These are phyloP conservation scores for Blastobotrys malaysiensis DNA, from an alignment of 1,139 yeast species.

Conservation along the genomic window DNA sequence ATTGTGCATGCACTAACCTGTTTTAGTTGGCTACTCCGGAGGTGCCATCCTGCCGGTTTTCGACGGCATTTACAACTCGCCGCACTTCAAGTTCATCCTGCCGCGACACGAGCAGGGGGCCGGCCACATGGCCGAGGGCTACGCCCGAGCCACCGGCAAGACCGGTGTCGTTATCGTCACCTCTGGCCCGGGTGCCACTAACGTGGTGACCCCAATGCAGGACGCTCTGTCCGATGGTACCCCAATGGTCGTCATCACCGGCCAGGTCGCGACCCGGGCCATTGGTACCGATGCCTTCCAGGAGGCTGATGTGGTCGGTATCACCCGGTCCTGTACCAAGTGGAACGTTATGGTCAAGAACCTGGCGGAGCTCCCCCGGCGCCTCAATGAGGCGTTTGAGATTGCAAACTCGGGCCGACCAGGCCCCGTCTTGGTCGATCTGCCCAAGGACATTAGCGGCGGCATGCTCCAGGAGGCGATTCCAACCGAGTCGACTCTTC, in stretches of 20 bases:
- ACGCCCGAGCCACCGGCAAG: slow-evolving; percentile 90
- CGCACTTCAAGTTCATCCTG: slow-evolving; percentile 79
- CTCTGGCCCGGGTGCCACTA: slow-evolving; percentile 98
- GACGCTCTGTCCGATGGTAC: slow-evolving; percentile 97
- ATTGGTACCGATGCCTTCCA: slow-evolving; percentile 99
- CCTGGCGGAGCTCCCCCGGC: slow-evolving; percentile 88
- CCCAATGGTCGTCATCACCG: slow-evolving; percentile 95
- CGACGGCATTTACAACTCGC: slow-evolving; percentile 92
- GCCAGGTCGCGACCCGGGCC: slow-evolving; percentile 93
- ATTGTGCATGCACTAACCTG: not conserved
- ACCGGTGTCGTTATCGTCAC: slow-evolving; percentile 99
- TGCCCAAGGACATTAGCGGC: slow-evolving; percentile 97
- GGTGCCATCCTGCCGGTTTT: slow-evolving; percentile 98
- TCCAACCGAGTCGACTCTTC: slow-evolving; percentile 79
- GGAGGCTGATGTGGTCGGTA: slow-evolving; percentile 97
- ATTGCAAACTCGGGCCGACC: slow-evolving; percentile 96
- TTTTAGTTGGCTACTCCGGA: slow-evolving; percentile 76
- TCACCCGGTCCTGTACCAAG: slow-evolving; percentile 93
- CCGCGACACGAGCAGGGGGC: slow-evolving; percentile 99
- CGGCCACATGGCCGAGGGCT: slow-evolving; percentile 99
- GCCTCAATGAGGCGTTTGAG: slow-evolving; percentile 97
- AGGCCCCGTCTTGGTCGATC: slow-evolving; percentile 95
- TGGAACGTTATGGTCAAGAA: slow-evolving; percentile 99
- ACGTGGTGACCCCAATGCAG: slow-evolving; percentile 94
- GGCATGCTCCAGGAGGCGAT: slow-evolving; percentile 80